These are phyloP conservation scores for Phytophthora kernoviae DNA, from an alignment of 352 stramenopile genomes.

Conservation along the genomic window DNA sequence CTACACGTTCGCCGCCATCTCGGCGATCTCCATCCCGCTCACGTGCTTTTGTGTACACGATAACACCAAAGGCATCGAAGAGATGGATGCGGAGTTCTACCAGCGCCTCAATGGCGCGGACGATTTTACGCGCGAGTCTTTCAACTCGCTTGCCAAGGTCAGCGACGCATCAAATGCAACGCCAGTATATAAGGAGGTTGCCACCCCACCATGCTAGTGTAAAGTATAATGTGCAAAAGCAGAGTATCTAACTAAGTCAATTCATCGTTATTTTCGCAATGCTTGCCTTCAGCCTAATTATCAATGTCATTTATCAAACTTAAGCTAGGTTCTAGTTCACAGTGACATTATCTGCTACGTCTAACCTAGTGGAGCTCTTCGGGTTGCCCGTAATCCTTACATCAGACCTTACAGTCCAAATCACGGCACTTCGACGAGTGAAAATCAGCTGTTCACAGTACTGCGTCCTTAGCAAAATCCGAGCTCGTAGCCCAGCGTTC, in stretches of 20 bases:
- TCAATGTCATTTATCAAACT: too few species aligned
- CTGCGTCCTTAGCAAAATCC: too few species aligned
- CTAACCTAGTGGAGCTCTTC: too few species aligned
- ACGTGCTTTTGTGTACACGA: slow-evolving; percentile 61
- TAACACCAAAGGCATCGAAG: slow-evolving; percentile 40
- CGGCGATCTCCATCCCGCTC: slow-evolving; percentile 44
- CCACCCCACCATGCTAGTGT: slow-evolving; percentile 19
- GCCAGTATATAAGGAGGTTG: slow-evolving; percentile 18
- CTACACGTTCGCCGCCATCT: slow-evolving; percentile 51
- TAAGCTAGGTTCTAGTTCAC: too few species aligned
- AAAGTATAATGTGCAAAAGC: background rate
- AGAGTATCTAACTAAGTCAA: too few species aligned
- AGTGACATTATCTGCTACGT: too few species aligned
- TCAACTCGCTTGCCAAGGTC: slow-evolving; percentile 11
- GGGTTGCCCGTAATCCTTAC: too few species aligned
- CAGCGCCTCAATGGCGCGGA: slow-evolving; percentile 9
- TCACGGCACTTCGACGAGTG: too few species aligned
- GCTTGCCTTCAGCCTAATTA: too few species aligned
- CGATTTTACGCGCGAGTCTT: slow-evolving; percentile 16
- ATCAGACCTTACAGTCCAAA: too few species aligned
- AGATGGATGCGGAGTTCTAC: slow-evolving; percentile 41
- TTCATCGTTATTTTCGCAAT: too few species aligned
- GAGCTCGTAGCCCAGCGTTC: background rate
- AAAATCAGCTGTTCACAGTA: too few species aligned
- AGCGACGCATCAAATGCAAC: slow-evolving; percentile 11